Evolutionary conservation across 768 basidiomycete genomes (phyloP), one percentile per base, ranked within the genome.

Genomic region (Pilatotrama ljubarskyi): DNA sequence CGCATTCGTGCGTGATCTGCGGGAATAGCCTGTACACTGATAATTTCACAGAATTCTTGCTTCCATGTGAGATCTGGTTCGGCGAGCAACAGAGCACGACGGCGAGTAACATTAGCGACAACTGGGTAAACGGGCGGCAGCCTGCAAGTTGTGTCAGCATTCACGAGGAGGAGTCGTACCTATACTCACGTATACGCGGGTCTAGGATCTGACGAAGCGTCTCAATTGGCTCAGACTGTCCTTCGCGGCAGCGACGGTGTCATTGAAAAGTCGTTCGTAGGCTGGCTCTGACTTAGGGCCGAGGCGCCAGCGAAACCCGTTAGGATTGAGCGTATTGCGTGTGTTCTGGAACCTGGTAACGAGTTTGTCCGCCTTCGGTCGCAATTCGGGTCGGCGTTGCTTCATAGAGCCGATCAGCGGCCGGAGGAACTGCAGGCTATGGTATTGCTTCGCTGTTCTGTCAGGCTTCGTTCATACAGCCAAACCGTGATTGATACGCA

Each of bases 221-320:
- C 22, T 37, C 8, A 64, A 22, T 1, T 54, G 55, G 22, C 41
- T 36, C 5, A 67, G n/a, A 0, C 63, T 61, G 24, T 62, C 63
- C n/a, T 55, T 25, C 3, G 66, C 63, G 11, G 48, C 57, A 15
- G 63, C 59, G 15, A 67, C 66, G 9, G 66, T 62, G 48, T 64
- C 60, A 55, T 67, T 62, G 8, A 67, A 42, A 0, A 67, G 49
- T 4, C 66, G 61, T 18, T 62, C 63, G 20, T 59, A 51, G 0
- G 40, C 22, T 2, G 49, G 51, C 43, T 67, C 66, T 0, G 41
- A 20, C 14, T 52, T 54, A 3, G 60, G n/a, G 0, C 50, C 57
- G 1, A 67, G 46, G 4, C 66, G 51, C 63, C 63, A 60, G 8
- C 66, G 66, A 1, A 57, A 15, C 0, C 37, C 20, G 2, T 29